A percentile compares a stretch with the other conserved stretches of the same genome.
Evolutionary conservation across 1,139 yeast species (phyloP).

Genomic region (Suhomyces maxii): DNA sequence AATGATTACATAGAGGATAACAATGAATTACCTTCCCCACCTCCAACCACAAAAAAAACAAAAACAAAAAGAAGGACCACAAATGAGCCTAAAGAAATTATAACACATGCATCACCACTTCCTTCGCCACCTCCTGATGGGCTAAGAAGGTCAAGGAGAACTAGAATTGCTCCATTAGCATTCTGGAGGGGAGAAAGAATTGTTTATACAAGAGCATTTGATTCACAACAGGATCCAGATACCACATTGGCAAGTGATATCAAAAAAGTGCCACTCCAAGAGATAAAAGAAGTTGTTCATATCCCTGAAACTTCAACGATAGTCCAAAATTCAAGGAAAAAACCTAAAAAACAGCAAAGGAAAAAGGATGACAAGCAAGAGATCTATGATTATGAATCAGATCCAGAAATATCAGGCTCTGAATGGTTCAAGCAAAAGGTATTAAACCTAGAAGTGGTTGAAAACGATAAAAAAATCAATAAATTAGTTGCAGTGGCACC

Average conservation of each 20-base stretch:
- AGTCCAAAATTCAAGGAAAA: conserved; percentile 10
- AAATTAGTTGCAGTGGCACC: conserved; percentile 73
- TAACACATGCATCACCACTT: conserved; percentile 27
- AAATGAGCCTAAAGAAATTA: not conserved
- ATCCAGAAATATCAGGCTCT: conserved; percentile 49
- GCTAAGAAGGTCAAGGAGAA: conserved; percentile 56
- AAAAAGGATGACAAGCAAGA: conserved; percentile 11
- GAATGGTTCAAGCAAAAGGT: conserved; percentile 56
- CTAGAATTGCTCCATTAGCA: conserved; percentile 71
- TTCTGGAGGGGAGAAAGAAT: conserved; percentile 84
- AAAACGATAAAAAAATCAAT: conserved; percentile 44
- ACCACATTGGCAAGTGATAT: conserved; percentile 37
- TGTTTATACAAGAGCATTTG: conserved; percentile 56
- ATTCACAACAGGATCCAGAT: conserved; percentile 39
- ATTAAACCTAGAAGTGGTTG: conserved; percentile 52
- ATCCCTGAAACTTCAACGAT: conserved; percentile 31
- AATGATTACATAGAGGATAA: conserved; percentile 11
- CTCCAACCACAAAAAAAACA: conserved; percentile 18
- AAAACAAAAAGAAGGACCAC: conserved; percentile 7
- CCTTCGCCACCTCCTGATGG: conserved; percentile 52
- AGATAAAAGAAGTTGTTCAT: conserved; percentile 59
- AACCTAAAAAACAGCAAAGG: conserved; percentile 16
- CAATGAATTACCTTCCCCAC: conserved; percentile 21
- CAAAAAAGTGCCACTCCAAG: conserved; percentile 51
- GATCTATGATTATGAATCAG: conserved; percentile 37